A percentile compares a stretch with the other conserved stretches of the same genome.
phyloP scores from a whole-genome alignment of 495 filamentous ascomycete genomes.

The Tuber aestivum region DNA sequence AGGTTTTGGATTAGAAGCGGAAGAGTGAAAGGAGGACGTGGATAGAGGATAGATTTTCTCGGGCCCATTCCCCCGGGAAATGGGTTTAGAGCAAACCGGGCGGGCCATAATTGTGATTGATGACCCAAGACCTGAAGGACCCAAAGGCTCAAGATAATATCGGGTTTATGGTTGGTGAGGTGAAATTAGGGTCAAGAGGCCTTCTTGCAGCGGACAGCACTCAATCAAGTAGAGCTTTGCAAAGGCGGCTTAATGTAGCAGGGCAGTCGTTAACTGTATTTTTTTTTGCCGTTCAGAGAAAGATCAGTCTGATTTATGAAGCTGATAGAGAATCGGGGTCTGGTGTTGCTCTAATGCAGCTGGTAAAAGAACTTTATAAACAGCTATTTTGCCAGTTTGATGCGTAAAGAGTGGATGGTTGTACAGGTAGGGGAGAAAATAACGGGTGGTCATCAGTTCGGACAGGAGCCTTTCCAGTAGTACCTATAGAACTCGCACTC shows the following conservation, averaged over 20 bases:
- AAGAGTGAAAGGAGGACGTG: neutral
- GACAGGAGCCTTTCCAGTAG: neutral
- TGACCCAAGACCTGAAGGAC: neutral
- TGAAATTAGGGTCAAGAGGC: neutral
- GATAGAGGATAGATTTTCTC: neutral
- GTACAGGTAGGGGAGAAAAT: neutral
- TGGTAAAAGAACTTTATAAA: neutral
- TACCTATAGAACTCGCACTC: neutral
- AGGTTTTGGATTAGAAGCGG: neutral
- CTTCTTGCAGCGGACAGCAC: neutral
- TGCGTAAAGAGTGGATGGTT: neutral
- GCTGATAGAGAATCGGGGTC: neutral
- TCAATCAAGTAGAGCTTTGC: neutral
- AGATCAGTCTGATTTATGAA: neutral
- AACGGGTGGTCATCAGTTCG: neutral
- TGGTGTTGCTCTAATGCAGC: neutral
- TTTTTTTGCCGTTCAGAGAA: neutral
- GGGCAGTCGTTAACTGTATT: neutral
- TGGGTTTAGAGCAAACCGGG: neutral
- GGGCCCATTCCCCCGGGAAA: neutral
- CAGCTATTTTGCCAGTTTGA: neutral
- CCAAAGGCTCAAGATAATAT: neutral
- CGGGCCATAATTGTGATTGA: neutral
- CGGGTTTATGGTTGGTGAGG: neutral
- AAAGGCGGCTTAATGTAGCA: neutral